These are phyloP conservation scores for Candida insectorum DNA, from an alignment of 805 yeast genomes.

Conservation along the genomic window DNA sequence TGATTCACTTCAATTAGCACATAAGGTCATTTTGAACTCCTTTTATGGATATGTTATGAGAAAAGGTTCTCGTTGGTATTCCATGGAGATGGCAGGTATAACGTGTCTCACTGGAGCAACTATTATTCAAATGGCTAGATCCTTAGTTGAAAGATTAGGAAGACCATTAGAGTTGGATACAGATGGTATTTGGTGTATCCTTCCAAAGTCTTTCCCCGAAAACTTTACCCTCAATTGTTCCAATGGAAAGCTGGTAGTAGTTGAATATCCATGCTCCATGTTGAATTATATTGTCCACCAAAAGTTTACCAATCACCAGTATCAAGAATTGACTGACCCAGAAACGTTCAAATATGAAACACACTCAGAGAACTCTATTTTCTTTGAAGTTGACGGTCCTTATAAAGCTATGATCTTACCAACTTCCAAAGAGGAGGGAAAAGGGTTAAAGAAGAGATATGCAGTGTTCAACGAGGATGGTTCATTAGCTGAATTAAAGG, in stretches of 20 bases:
- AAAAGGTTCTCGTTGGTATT: conserved; percentile 98
- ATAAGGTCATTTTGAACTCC: conserved; percentile 92
- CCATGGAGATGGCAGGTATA: conserved; percentile 99
- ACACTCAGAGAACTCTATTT: conserved; percentile 86
- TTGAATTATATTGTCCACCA: conserved; percentile 89
- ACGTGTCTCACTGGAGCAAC: conserved; percentile 98
- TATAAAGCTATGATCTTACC: conserved; percentile 97
- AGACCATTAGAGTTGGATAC: conserved; percentile 96
- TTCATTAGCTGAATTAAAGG: conserved; percentile 89
- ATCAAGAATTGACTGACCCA: conserved; percentile 80
- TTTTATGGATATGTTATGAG: conserved; percentile 99
- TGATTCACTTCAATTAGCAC: conserved; percentile 94
- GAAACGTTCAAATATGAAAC: conserved; percentile 66
- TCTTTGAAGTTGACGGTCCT: conserved; percentile 98
- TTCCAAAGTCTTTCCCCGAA: conserved; percentile 92
- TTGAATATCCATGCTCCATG: conserved; percentile 96
- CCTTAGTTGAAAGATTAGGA: conserved; percentile 87
- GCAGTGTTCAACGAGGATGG: conserved; percentile 98
- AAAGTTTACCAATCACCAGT: conserved; percentile 89
- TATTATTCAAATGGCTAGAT: conserved; percentile 94
- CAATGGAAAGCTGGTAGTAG: conserved; percentile 70
- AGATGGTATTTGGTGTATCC: conserved; percentile 99
- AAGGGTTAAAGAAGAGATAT: conserved; percentile 91
- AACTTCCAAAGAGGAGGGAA: conserved; percentile 95
- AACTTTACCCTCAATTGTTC: conserved; percentile 67